phyloP scores from a whole-genome alignment of 2,329 filamentous ascomycete species.

The Xylariaceae sp. region DNA sequence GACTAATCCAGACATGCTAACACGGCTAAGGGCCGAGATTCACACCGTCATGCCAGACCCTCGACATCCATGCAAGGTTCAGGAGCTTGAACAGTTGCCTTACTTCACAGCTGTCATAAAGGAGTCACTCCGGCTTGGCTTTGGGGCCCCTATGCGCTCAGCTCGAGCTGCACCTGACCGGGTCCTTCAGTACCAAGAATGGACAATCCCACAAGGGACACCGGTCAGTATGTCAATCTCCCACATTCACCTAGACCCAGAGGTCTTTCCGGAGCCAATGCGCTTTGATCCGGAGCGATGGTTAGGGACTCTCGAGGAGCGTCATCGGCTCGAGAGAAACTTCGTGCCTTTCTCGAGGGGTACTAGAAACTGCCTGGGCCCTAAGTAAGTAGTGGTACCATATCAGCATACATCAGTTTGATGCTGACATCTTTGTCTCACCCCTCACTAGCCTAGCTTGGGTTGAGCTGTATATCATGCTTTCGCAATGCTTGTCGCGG shows the following conservation, averaged over 20 bases:
- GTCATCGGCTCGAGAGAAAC: neutral
- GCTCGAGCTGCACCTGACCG: neutral
- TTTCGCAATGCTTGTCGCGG: neutral
- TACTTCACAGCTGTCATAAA: neutral
- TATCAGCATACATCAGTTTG: too few species aligned
- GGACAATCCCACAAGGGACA: neutral
- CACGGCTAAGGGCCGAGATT: neutral
- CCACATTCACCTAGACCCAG: neutral
- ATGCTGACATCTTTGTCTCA: neutral
- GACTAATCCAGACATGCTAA: neutral
- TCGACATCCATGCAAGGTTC: neutral
- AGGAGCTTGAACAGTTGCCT: neutral
- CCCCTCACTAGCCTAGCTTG: constrained; percentile 1
- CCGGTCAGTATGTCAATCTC: neutral
- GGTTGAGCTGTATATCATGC: constrained; percentile 6
- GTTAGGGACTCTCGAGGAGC: neutral
- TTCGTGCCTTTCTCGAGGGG: constrained; percentile 12
- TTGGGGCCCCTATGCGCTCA: neutral
- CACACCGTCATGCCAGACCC: neutral
- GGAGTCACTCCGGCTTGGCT: neutral
- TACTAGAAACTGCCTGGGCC: constrained; percentile 2
- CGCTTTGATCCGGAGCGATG: constrained; percentile 11
- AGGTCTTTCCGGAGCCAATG: neutral
- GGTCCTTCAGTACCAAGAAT: neutral
- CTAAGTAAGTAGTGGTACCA: constrained; percentile 2